Evolutionary conservation across 306 rosid species (phyloP), one percentile per base, ranked within the genome.

Genomic region (Cicer pinnatifidum): DNA sequence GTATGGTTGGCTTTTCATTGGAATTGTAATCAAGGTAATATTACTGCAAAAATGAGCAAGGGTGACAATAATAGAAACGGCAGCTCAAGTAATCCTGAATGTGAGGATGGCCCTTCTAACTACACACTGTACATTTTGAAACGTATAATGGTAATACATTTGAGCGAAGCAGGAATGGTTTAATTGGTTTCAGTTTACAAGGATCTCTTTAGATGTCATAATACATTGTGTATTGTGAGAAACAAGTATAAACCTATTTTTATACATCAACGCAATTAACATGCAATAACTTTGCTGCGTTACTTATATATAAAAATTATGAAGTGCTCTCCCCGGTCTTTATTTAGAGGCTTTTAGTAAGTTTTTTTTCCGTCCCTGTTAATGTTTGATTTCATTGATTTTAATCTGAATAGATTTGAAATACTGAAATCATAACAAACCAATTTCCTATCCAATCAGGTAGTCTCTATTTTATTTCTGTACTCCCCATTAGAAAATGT

Each of bases 1-100:
- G 98, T 93, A 64, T 93, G 98, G 98, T 71, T 93, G 87, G 96
- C 98, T 82, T 88, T 89, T 82, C 90, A 85, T 68, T 88, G 96
- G 96, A 87, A 91, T 67, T 91, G 96, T 83, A 63, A 80, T 76
- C 83, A 88, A 79, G 89, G 53, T 67, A 83, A 73, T 64, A 84
- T 82, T 64, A 63, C 77, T 67, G 75, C 85, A 46, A 69, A 80
- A 41, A 69, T 75, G 78, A 81, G 80, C 75, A 78, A 61, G 78
- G 83, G 79, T 72, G 78, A 62, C 83, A 69, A 68, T 37, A 79
- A 77, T 38, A 52, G 62, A 72, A 81, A 72, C 23, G 44, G 71
- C 75, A 80, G 86, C 85, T 83, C 88, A 53, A 79, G 79, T 52
- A 20, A 78, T 75, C 61, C 83, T 70, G 88, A 80, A 73, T 84